Base-by-base conservation (phyloP, 148 eudicot genomes). In the Salicornia ramosissima region DNA sequence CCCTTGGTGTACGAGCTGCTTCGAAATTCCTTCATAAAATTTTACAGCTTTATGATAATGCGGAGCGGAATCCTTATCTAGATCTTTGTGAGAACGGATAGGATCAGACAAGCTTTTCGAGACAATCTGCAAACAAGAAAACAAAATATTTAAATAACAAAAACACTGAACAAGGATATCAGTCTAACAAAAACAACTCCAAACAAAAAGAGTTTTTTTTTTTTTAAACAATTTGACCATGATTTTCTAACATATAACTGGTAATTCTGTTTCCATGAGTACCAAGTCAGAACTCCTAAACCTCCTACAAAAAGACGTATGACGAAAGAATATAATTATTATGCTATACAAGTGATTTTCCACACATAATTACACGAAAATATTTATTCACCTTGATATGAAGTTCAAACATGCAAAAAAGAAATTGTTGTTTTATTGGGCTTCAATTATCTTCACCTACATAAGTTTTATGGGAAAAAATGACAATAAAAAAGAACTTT, bases 1-100 rank as follows among this genome's bases (percentile, higher is more conserved):
- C 64, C 98, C 97, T 81, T 94, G 98, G 77, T 90, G 90, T 45
- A 87, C 88, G 74, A 94, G 97, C 77, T 94, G 98, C 84, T 88
- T 90, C 46, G 97, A 84, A 74, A 90, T 79, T 73, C 84, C 92
- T 74, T 87, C 98, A 74, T 87, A 94, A 65, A 87, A 90, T 76
- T 90, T 94, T 36, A 88, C 90, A 12, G 98, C 92, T 82, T 94
- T 94, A 75, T 89, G 96, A 75, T 81, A 90, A 72, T 79, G 83
- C 47, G 89, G 91, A 66, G 86, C 97, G 72, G 96, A 86, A 86
- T 91, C 98, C 83, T 94, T 94, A 80, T 94, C 98, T 69, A 94
- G 80, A 75, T 94, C 98, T 82, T 94, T 94, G 80, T 94, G 98
- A 71, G 96, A 94, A 71, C 98, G 95, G 46, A 94, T 85, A 33